A percentile compares a stretch with the other conserved stretches of the same genome.
Evolutionary conservation across 2,329 filamentous ascomycete species (phyloP).

Genomic region (Fusarium chlamydosporum): DNA sequence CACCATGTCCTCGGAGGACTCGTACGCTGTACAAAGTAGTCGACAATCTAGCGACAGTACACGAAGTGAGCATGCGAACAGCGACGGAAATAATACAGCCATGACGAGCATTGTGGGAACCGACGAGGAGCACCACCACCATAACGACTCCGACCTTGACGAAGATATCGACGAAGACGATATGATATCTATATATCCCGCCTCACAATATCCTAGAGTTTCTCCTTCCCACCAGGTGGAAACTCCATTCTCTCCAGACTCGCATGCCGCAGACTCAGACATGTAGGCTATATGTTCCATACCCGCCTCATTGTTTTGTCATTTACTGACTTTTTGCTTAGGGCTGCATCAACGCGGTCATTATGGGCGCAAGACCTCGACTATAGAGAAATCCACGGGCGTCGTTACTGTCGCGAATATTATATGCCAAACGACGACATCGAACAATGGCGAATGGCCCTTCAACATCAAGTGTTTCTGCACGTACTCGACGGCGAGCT

Average conservation of each 20-base stretch:
- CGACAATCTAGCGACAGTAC: constrained; percentile 55
- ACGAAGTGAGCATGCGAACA: constrained; percentile 52
- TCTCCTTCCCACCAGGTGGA: constrained; percentile 55
- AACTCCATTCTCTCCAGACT: constrained; percentile 54
- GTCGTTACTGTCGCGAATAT: constrained; percentile 73
- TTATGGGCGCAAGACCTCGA: constrained; percentile 66
- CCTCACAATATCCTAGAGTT: constrained; percentile 58
- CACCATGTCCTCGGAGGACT: constrained; percentile 55
- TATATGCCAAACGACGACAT: constrained; percentile 76
- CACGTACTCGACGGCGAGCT: constrained; percentile 63
- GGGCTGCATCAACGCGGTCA: constrained; percentile 63
- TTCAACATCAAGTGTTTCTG: constrained; percentile 74
- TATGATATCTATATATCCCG: constrained; percentile 61
- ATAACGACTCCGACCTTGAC: constrained; percentile 46
- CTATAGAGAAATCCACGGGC: constrained; percentile 71
- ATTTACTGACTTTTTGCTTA: constrained; percentile 38
- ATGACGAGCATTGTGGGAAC: constrained; percentile 57
- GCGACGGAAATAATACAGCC: constrained; percentile 55
- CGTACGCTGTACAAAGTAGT: constrained; percentile 48
- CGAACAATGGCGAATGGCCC: constrained; percentile 73
- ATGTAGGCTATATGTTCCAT: constrained; percentile 58
- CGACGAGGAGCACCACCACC: constrained; percentile 53
- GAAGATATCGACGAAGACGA: constrained; percentile 54
- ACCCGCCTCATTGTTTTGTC: not conserved
- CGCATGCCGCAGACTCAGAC: constrained; percentile 48